Evolutionary conservation across 768 basidiomycete genomes (phyloP).

Genomic region (Tulasnella sp.): DNA sequence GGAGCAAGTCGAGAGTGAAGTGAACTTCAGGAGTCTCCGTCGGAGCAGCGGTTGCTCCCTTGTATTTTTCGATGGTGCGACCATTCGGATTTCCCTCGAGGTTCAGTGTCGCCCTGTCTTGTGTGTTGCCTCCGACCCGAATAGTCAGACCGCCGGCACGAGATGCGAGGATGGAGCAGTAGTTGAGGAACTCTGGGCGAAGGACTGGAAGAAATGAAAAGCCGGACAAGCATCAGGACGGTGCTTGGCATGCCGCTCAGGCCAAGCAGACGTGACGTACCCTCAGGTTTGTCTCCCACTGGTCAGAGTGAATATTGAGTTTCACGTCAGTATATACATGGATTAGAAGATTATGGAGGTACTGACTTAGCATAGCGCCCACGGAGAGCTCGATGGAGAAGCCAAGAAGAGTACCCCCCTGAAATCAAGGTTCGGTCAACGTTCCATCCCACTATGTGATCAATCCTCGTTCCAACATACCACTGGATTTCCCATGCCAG

Average conservation of each 20-base stretch:
- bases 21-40: conserved; percentile 61
- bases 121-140: conserved; percentile 41
- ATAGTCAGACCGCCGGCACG: conserved; percentile 32
- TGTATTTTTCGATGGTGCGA: neutral
- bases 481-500: neutral
- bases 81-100: neutral
- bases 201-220: no score
- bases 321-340: neutral
- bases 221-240: no score
- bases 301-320: neutral
- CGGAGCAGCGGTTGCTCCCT: conserved; percentile 15
- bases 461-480: neutral
- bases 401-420: conserved; percentile 43
- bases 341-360: neutral
- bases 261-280: neutral
- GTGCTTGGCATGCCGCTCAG: no score
- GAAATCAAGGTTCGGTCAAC: conserved; percentile 12
- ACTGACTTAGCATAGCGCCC: conserved; percentile 36
- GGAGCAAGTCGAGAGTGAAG: conserved; percentile 54
- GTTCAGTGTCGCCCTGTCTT: conserved; percentile 25
- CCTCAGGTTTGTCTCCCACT: neutral
- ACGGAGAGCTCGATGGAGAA: conserved; percentile 57
- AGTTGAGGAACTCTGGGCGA: conserved; percentile 36
- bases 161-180: conserved; percentile 31
- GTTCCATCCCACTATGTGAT: neutral